Percentiles rank a stretch among this genome's conserved stretches.
These are phyloP conservation scores for Sextonia rubra DNA, from an alignment of 164 flowering plant species.

Conservation along the genomic window DNA sequence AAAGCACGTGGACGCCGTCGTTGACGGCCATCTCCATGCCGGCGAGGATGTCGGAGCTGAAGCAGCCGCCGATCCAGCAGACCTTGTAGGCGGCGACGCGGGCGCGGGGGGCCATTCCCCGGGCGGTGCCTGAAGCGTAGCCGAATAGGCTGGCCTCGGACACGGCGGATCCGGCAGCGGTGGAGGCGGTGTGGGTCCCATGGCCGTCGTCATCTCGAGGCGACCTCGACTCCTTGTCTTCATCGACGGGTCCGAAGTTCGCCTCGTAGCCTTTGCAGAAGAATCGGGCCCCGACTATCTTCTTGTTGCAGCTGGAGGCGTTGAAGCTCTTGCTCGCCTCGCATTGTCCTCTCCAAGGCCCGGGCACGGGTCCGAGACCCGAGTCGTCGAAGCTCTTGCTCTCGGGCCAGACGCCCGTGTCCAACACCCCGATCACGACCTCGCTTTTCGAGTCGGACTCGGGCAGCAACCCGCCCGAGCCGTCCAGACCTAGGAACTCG, in stretches of 20 bases:
- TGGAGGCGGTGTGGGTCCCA: conserved; percentile 84
- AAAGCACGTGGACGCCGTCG: conserved; percentile 79
- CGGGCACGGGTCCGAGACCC: conserved; percentile 66
- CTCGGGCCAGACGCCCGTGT: conserved; percentile 94
- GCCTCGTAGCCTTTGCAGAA: conserved; percentile 74
- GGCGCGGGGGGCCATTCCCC: conserved; percentile 82
- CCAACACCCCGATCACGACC: conserved; percentile 72
- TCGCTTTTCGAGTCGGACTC: conserved; percentile 36
- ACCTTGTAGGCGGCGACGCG: conserved; percentile 77
- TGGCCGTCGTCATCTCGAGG: conserved; percentile 92
- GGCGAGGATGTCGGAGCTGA: conserved; percentile 62
- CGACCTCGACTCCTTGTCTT: conserved; percentile 59
- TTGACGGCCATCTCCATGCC: conserved; percentile 70
- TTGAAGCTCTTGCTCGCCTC: conserved; percentile 44
- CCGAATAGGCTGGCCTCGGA: conserved; percentile 66
- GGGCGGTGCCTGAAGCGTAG: conserved; percentile 72
- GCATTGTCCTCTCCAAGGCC: conserved; percentile 70
- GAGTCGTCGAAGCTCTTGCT: conserved; percentile 53
- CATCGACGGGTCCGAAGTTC: conserved; percentile 58
- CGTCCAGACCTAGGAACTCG: conserved; percentile 65
- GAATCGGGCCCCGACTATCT: conserved; percentile 76
- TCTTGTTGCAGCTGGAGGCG: conserved; percentile 54
- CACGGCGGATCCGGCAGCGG: conserved; percentile 72
- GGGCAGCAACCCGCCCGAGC: conserved; percentile 26
- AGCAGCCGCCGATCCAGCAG: conserved; percentile 87